Conservation (phyloP, 2,329 filamentous ascomycete genomes). For the Fusarium torreyae region DNA sequence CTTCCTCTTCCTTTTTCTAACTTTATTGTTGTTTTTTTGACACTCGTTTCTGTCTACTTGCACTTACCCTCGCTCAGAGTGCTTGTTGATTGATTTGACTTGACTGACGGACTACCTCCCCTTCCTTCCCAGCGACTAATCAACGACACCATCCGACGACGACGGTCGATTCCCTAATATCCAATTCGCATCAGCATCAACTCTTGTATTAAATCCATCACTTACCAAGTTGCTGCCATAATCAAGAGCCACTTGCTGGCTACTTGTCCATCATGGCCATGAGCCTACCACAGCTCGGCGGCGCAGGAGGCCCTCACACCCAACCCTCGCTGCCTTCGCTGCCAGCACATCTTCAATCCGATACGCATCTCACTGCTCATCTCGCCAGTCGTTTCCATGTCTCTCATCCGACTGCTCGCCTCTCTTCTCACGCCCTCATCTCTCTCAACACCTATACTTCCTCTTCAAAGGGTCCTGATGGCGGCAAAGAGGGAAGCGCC, state of each 20-base stretch:
- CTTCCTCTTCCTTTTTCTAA: conserved; percentile 30
- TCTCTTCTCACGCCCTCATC: conserved; percentile 93
- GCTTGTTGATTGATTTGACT: conserved; percentile 27
- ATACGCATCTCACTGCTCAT: conserved; percentile 85
- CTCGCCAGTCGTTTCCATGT: conserved; percentile 93
- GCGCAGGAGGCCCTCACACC: conserved; percentile 75
- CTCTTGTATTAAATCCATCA: conserved; percentile 21
- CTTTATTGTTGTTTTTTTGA: conserved; percentile 41
- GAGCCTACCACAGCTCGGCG: conserved; percentile 67
- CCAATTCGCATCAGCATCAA: conserved; percentile 8
- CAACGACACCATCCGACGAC: conserved; percentile 24
- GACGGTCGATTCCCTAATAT: conserved; percentile 22
- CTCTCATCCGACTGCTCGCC: conserved; percentile 85
- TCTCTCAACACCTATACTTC: conserved; percentile 95
- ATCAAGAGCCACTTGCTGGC: conserved; percentile 51
- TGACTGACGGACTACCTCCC: not conserved
- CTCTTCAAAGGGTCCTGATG: conserved; percentile 89
- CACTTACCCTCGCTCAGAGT: conserved; percentile 46
- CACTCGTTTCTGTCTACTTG: conserved; percentile 48
- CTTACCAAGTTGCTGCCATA: conserved; percentile 21
- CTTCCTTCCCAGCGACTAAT: conserved; percentile 17
- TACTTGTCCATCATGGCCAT: conserved; percentile 70
- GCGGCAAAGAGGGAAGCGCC: conserved; percentile 90
- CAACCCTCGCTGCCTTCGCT: conserved; percentile 91
- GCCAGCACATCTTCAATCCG: conserved; percentile 85